Percentiles rank a stretch among this genome's conserved stretches.
Evolutionary conservation across 2,329 filamentous ascomycete genomes (phyloP).

Genomic region (Arthrinium phaeospermum): DNA sequence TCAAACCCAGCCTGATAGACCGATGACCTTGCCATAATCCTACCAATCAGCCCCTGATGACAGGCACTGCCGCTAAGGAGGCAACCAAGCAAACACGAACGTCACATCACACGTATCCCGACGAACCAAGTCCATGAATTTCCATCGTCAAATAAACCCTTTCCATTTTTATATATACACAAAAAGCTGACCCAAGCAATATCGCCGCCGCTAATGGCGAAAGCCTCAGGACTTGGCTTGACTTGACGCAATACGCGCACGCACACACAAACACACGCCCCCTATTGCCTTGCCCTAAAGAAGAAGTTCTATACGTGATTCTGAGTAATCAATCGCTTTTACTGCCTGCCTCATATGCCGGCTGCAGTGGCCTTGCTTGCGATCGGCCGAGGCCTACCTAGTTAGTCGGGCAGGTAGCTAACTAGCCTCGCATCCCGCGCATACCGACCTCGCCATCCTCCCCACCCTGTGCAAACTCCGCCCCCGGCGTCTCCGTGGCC

Average conservation of each 20-base stretch:
- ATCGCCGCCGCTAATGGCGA: background rate
- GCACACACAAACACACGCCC: background rate
- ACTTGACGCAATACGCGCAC: background rate
- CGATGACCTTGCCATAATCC: background rate
- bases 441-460: constrained; percentile 27
- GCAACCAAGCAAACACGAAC: background rate
- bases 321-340: background rate
- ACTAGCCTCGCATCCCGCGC: constrained; percentile 15
- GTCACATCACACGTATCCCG: background rate
- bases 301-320: background rate
- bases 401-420: background rate
- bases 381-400: no score
- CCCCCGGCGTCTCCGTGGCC: constrained; percentile 23
- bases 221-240: background rate
- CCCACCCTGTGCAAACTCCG: constrained; percentile 14
- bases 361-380: background rate
- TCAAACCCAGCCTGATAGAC: background rate
- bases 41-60: background rate
- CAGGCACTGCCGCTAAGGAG: background rate
- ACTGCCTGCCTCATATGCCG: background rate
- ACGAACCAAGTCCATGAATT: background rate
- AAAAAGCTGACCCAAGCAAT: background rate
- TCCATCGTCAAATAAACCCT: background rate
- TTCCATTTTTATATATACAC: background rate
- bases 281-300: background rate